A percentile compares a stretch with the other conserved stretches of the same genome.
Evolutionary conservation across 805 yeast genomes (phyloP).

Genomic region (Sugiyamaella boreocaroliniensis): DNA sequence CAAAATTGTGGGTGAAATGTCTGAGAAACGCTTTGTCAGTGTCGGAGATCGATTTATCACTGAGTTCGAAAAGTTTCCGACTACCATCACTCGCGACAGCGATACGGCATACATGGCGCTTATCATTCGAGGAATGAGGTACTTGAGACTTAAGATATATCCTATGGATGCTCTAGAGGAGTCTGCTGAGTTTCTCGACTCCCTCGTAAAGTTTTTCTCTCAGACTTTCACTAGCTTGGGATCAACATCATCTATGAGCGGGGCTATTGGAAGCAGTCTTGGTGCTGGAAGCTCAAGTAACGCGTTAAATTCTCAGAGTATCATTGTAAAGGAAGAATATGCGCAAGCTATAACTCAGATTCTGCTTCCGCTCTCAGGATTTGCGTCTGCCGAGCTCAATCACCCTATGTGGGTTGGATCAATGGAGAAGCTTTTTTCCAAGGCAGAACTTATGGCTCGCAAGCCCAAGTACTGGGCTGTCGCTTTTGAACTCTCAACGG

Average conservation of each 20-base stretch:
- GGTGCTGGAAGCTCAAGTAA: background rate
- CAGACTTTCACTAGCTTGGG: slow-evolving; percentile 37
- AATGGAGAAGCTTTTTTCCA: slow-evolving; percentile 51
- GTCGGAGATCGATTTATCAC: slow-evolving; percentile 93
- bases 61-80: slow-evolving; percentile 78
- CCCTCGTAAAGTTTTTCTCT: slow-evolving; percentile 73
- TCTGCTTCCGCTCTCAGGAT: slow-evolving; percentile 74
- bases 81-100: slow-evolving; percentile 39
- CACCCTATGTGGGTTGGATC: slow-evolving; percentile 95
- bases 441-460: slow-evolving; percentile 39
- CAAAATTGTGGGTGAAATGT: slow-evolving; percentile 82
- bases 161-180: slow-evolving; percentile 91
- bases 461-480: slow-evolving; percentile 47
- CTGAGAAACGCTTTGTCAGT: slow-evolving; percentile 70
- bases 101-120: slow-evolving; percentile 58
- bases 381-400: slow-evolving; percentile 87
- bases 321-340: slow-evolving; percentile 65
- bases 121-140: slow-evolving; percentile 87
- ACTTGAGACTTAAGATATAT: slow-evolving; percentile 66
- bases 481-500: slow-evolving; percentile 59
- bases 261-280: background rate
- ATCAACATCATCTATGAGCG: background rate
- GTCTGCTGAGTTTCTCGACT: slow-evolving; percentile 80
- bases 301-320: slow-evolving; percentile 37
- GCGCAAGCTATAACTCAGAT: slow-evolving; percentile 76